Percentiles rank a stretch among this genome's conserved stretches.
These are phyloP conservation scores for Agrocybe praecox DNA, from an alignment of 768 basidiomycete species.

Conservation along the genomic window DNA sequence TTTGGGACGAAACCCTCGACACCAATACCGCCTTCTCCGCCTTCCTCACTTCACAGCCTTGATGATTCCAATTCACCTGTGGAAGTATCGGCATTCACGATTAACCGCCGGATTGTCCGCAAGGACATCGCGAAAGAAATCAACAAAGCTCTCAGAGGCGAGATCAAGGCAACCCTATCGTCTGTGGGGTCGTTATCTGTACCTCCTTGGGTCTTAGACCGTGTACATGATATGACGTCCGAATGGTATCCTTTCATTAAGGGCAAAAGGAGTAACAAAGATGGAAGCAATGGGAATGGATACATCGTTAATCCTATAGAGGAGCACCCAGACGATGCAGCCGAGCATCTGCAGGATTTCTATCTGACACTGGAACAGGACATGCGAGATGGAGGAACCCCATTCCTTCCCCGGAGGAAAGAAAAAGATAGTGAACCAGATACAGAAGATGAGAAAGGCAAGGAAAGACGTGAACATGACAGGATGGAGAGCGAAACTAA, in stretches of 20 bases:
- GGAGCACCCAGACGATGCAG: constrained; percentile 54
- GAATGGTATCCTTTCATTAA: constrained; percentile 61
- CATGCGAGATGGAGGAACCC: constrained; percentile 44
- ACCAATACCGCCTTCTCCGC: constrained; percentile 30
- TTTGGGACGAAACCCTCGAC: constrained; percentile 47
- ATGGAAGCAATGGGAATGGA: constrained; percentile 23
- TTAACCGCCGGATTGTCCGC: constrained; percentile 52
- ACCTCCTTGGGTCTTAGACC: constrained; percentile 59
- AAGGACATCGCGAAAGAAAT: constrained; percentile 58
- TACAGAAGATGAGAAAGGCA: constrained; percentile 25
- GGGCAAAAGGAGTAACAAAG: constrained; percentile 6
- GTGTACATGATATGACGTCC: constrained; percentile 55
- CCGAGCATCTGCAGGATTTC: constrained; percentile 69
- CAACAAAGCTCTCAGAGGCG: constrained; percentile 52
- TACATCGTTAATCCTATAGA: constrained; percentile 46
- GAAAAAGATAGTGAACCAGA: constrained; percentile 27
- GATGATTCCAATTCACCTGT: constrained; percentile 37
- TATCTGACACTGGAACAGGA: constrained; percentile 69
- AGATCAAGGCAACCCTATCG: constrained; percentile 52
- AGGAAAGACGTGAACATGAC: constrained; percentile 35
- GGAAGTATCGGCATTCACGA: constrained; percentile 64
- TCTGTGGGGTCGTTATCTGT: constrained; percentile 38
- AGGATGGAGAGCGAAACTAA: constrained; percentile 43
- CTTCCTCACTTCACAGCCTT: constrained; percentile 32
- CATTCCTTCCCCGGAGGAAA: constrained; percentile 29